Evolutionary conservation across 768 basidiomycete genomes (phyloP), one percentile per base, ranked within the genome.

Genomic region (Pleurotus eryngii): DNA sequence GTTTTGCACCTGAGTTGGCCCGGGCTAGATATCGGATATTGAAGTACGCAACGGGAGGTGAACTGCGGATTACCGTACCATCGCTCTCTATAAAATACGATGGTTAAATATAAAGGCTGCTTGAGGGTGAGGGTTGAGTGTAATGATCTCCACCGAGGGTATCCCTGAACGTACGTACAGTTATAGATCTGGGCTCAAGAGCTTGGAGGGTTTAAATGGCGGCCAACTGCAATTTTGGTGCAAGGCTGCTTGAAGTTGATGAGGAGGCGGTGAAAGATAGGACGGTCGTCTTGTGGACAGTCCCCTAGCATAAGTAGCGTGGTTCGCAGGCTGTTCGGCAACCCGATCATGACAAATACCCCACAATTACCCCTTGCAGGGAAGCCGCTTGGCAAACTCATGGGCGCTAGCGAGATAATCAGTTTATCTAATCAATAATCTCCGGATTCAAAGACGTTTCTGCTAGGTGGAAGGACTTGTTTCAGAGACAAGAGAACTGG

Each of bases 1-100:
- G 53, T 64, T 66, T 57, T 76, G 71, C 9, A 72, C 70, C 59
- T 72, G 72, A 6, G 70, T 68, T 26, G 74, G 73, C 72, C 46
- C 43, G 17, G 53, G 42, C 42, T 55, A 22, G 6, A 17, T 17
- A 45, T n/a, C 20, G 22, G 27, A 9, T 35, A 11, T 35, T 35
- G 9, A 35, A 11, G 30, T 9, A 35, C 11, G 2, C 11, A 35
- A 3, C 3, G 30, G 8, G 8, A 3, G 11, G 30, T 11, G 11
- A 11, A 35, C 30, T 35, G 30, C 4, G 30, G 2, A 35, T 2
- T 35, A 35, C 30, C 30, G 8, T 35, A 35, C 30, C 30, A 35
- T 35, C 30, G 30, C 11, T 9, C 30, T 11, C 30, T 35, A 30
- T 30, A 35, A 9, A 11, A 35, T 35, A 35, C 9, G 30, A 35